Evolutionary conservation across 1,284 basidiomycete species (phyloP), one percentile per base, ranked within the genome.

Genomic region (Ceratorhiza oryzae-sativae): DNA sequence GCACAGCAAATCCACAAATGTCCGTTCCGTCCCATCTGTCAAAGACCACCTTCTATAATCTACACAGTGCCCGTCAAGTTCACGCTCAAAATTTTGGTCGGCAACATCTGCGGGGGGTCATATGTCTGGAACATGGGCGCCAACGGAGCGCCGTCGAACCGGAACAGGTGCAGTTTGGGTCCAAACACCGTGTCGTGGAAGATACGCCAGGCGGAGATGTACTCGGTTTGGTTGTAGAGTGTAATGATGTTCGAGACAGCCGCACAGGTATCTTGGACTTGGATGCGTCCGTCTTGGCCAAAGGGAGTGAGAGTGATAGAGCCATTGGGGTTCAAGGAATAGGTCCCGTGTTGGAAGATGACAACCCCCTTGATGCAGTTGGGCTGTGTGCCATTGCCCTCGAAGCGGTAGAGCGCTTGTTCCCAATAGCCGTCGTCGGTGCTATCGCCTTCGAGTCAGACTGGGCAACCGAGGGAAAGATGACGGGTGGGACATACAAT

Each of bases 261-360:
- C 0, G 90, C 91, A 78, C 95, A 98, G 0, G 93, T 89, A 76
- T 95, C 90, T 83, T 98, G 94, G 58, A 97, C 86, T 82, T 95
- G 94, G 79, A 96, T 93, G 81, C 87, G 93, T 15, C 95, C 95
- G 79, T 97, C 95, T 20, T 78, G 72, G 15, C 83, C 85, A 75
- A 92, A 86, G 1, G 94, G 91, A 1, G 78, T 82, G 77, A 93
- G 81, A 46, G 85, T 78, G 73, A 97, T 88, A 12, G 92, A 93
- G 12, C 93, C 93, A 79, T 97, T 95, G 71, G 82, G 36, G 73
- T 87, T 81, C 51, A 93, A 80, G 0, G 78, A 73, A 80, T 91
- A 95, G 34, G 80, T 88, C 23, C 95, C 95, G 80, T 97, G 95
- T 75, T 88, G 88, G 92, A 92, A 97, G 78, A 88, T 86, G 78